Conservation (phyloP, 2,329 filamentous ascomycete species). For the Aspergillus neoniger region DNA sequence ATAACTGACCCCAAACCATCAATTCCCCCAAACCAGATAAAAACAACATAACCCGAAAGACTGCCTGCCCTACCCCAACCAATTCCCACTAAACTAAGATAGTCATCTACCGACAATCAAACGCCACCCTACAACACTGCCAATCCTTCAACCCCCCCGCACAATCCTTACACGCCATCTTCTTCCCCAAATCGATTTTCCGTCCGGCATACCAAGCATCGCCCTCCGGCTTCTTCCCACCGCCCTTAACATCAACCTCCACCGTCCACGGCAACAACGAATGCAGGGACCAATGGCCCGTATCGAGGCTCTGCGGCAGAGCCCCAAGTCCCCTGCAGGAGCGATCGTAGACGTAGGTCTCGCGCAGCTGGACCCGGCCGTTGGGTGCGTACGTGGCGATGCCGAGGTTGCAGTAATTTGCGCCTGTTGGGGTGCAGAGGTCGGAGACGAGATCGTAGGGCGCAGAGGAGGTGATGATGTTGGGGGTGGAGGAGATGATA, state of each 20-base stretch:
- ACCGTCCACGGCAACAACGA: constrained; percentile 6
- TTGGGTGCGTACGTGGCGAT: neutral
- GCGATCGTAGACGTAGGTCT: constrained; percentile 3
- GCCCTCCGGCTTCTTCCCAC: neutral
- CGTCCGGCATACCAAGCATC: constrained; percentile 2
- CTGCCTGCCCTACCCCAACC: no score
- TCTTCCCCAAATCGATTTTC: constrained; percentile 4
- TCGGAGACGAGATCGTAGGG: neutral
- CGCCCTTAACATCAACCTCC: neutral
- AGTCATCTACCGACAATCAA: neutral
- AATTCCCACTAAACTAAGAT: no score
- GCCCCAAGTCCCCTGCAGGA: neutral
- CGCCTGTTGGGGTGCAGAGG: constrained; percentile 1
- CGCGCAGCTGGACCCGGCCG: neutral
- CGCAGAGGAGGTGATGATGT: neutral
- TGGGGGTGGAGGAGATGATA: neutral
- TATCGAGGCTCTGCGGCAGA: neutral
- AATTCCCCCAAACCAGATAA: neutral
- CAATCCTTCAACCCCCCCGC: neutral
- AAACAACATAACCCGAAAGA: neutral
- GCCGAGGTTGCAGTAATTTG: constrained; percentile 2
- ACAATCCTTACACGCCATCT: neutral
- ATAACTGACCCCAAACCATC: neutral
- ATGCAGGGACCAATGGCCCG: constrained; percentile 1
- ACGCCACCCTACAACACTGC: constrained; percentile 1